Evolutionary conservation across 805 yeast species (phyloP).

Genomic region (Schizosaccharomyces octosporus): DNA sequence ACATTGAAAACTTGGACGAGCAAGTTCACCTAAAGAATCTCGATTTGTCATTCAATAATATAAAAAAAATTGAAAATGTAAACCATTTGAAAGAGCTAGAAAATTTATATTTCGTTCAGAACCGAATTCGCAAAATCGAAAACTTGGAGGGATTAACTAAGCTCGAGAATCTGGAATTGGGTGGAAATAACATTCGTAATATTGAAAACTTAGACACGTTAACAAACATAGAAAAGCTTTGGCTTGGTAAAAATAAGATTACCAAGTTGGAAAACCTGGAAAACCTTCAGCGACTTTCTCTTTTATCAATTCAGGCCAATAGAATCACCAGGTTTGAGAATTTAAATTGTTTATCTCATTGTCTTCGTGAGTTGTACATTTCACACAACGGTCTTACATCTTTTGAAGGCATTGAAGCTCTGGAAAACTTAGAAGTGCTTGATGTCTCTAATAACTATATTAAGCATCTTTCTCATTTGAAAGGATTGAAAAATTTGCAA

Average conservation of each 20-base stretch:
- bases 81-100: slow-evolving; percentile 35
- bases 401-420: slow-evolving; percentile 56
- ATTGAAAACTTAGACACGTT: slow-evolving; percentile 33
- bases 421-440: slow-evolving; percentile 38
- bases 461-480: slow-evolving; percentile 32
- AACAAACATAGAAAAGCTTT: slow-evolving; percentile 40
- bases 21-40: slow-evolving; percentile 17
- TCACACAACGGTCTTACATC: slow-evolving; percentile 59
- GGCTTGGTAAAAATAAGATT: slow-evolving; percentile 82
- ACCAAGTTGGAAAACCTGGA: slow-evolving; percentile 35
- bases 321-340: slow-evolving; percentile 58
- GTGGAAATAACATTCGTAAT: slow-evolving; percentile 52
- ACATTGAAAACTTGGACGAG: slow-evolving; percentile 32
- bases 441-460: slow-evolving; percentile 65
- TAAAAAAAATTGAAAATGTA: slow-evolving; percentile 61
- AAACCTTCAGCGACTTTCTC: slow-evolving; percentile 33
- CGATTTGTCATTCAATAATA: slow-evolving; percentile 76
- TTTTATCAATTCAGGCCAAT: slow-evolving; percentile 76
- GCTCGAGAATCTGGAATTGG: slow-evolving; percentile 56
- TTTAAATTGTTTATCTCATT: slow-evolving; percentile 33
- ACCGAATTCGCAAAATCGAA: slow-evolving; percentile 50
- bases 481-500: slow-evolving; percentile 44
- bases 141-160: slow-evolving; percentile 32
- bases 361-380: slow-evolving; percentile 64
- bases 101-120: slow-evolving; percentile 67